A percentile compares a stretch with the other conserved stretches of the same genome.
These are phyloP conservation scores for Oryza meridionalis DNA, from an alignment of 176 grass and related monocot genomes.

Conservation along the genomic window DNA sequence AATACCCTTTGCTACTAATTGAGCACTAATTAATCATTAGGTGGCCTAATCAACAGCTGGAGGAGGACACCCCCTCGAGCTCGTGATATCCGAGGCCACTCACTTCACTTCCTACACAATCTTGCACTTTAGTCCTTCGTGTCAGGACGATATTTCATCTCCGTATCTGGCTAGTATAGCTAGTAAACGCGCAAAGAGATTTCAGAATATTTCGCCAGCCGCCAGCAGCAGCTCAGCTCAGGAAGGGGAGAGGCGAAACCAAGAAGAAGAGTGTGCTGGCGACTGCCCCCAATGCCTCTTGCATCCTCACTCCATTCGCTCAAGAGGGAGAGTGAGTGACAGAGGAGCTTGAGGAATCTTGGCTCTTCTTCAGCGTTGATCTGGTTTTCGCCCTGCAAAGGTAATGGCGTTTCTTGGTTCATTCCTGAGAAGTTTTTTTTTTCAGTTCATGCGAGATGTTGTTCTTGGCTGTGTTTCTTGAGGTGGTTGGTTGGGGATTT, in stretches of 20 bases:
- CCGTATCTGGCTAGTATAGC: background rate
- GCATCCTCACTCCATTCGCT: background rate
- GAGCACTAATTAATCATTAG: conserved; percentile 41
- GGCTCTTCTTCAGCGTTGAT: conserved; percentile 4
- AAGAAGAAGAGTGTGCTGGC: background rate
- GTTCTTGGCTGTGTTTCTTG: background rate
- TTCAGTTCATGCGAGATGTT: background rate
- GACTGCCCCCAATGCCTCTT: conserved; percentile 7
- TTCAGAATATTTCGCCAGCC: conserved; percentile 33
- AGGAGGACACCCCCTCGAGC: conserved; percentile 54
- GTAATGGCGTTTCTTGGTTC: conserved; percentile 35
- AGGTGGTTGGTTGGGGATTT: conserved; percentile 31
- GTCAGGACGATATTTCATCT: background rate
- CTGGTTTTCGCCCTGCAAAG: conserved; percentile 12
- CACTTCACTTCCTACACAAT: background rate
- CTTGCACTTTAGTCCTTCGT: background rate
- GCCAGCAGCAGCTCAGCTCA: conserved; percentile 10
- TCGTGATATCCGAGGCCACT: conserved; percentile 39
- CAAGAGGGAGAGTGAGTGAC: background rate
- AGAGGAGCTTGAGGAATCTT: conserved; percentile 11
- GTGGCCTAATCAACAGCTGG: conserved; percentile 42
- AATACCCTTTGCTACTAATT: background rate
- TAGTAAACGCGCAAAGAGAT: conserved; percentile 27
- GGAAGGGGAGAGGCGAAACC: background rate
- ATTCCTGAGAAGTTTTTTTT: background rate